These are phyloP conservation scores for Solanum tarapatanum DNA, from an alignment of 257 asterid species.

Conservation along the genomic window DNA sequence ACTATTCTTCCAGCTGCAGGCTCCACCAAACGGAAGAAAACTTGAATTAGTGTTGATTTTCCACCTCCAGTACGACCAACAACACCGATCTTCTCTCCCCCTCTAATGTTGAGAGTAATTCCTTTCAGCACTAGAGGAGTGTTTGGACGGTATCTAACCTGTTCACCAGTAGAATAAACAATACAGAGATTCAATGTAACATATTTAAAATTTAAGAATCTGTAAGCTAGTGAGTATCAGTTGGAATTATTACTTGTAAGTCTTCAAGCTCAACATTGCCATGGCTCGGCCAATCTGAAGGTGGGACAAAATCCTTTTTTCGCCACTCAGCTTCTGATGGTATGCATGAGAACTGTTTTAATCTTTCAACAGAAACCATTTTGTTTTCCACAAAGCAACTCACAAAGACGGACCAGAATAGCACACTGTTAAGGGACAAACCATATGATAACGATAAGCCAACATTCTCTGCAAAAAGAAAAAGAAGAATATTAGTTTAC, in stretches of 20 bases:
- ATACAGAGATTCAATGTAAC: background rate
- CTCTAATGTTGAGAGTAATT: constrained; percentile 53
- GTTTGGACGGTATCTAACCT: constrained; percentile 86
- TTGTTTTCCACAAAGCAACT: constrained; percentile 85
- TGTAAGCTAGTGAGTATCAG: background rate
- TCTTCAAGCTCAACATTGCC: constrained; percentile 64
- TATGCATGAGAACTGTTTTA: constrained; percentile 69
- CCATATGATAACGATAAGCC: constrained; percentile 89
- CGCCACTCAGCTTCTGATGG: constrained; percentile 89
- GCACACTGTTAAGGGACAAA: constrained; percentile 57
- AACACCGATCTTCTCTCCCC: constrained; percentile 92
- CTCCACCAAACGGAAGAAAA: constrained; percentile 89
- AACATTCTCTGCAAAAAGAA: constrained; percentile 55
- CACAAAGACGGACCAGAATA: constrained; percentile 52
- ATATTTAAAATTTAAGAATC: background rate
- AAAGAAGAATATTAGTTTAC: background rate
- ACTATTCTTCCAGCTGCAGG: constrained; percentile 72
- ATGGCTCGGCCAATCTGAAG: constrained; percentile 60
- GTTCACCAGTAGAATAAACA: constrained; percentile 6
- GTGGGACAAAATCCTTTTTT: constrained; percentile 48
- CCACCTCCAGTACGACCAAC: constrained; percentile 99
- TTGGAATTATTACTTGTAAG: constrained; percentile 33
- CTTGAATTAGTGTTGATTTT: constrained; percentile 88
- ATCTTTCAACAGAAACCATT: constrained; percentile 97
- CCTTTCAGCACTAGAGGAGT: constrained; percentile 87